phyloP scores from a whole-genome alignment of 768 basidiomycete species.

The Amanita rubescens region DNA sequence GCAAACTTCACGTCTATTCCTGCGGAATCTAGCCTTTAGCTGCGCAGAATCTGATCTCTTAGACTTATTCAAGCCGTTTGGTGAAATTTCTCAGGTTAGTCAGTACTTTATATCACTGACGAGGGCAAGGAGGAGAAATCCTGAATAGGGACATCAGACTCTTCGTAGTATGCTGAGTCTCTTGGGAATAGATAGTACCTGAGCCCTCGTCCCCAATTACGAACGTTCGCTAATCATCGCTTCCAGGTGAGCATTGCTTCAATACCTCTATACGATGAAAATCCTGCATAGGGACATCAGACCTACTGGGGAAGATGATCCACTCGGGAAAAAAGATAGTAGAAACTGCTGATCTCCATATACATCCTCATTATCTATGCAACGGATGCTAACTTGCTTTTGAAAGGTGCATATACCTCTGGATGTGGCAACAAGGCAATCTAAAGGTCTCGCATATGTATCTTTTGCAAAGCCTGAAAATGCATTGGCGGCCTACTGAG shows the following conservation, averaged over 20 bases:
- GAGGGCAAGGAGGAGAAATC: conserved; percentile 33
- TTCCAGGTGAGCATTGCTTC: conserved; percentile 30
- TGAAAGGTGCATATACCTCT: conserved; percentile 42
- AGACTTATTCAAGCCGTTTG: conserved; percentile 59
- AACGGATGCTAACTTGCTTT: conserved; percentile 7
- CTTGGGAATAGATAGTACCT: conserved; percentile 53
- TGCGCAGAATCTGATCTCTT: conserved; percentile 67
- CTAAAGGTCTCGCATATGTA: conserved; percentile 47
- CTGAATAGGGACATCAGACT: conserved; percentile 54
- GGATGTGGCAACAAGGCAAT: conserved; percentile 35
- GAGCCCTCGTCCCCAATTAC: conserved; percentile 16
- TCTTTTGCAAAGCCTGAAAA: conserved; percentile 33
- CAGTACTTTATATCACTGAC: not conserved
- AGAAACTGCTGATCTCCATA: conserved; percentile 22
- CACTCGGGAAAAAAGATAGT: conserved; percentile 47
- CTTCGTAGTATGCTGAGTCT: conserved; percentile 11
- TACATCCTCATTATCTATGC: not conserved
- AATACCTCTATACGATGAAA: conserved; percentile 30
- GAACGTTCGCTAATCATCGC: conserved; percentile 12
- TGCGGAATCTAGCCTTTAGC: conserved; percentile 92
- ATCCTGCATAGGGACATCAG: conserved; percentile 58
- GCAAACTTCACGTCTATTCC: conserved; percentile 73
- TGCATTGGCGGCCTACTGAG: conserved; percentile 63
- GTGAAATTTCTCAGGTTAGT: conserved; percentile 71
- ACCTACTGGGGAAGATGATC: conserved; percentile 56